phyloP scores from a whole-genome alignment of 805 yeast genomes.

The Jamesozyma hellenica region DNA sequence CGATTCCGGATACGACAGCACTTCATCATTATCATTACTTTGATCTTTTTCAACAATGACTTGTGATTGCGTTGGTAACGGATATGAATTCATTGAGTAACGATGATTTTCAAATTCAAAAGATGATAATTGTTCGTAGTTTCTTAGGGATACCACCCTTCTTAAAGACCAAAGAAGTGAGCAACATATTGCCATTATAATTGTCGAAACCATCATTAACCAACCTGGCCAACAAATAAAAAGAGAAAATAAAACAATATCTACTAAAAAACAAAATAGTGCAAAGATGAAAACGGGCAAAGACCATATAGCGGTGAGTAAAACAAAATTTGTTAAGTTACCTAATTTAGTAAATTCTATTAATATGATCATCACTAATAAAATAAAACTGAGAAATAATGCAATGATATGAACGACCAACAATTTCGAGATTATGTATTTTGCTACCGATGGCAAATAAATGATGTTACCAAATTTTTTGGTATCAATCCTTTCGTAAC shows the following conservation, averaged over 20 bases:
- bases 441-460: constrained; percentile 48
- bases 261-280: constrained; percentile 70
- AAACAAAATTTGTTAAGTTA: constrained; percentile 35
- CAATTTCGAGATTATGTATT: constrained; percentile 48
- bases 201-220: constrained; percentile 63
- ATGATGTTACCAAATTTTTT: constrained; percentile 32
- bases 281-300: constrained; percentile 60
- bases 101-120: too few relatives aligned
- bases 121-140: constrained; percentile 11
- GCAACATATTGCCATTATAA: constrained; percentile 52
- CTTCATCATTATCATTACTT: too few relatives aligned
- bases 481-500: constrained; percentile 17
- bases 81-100: too few relatives aligned
- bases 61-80: too few relatives aligned
- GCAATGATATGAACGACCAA: constrained; percentile 62
- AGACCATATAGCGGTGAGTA: constrained; percentile 47
- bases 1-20: too few relatives aligned
- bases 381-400: constrained; percentile 41
- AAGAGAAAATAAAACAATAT: constrained; percentile 67
- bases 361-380: constrained; percentile 33
- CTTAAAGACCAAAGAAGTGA: constrained; percentile 63
- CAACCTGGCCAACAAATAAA: constrained; percentile 77
- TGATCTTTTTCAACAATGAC: too few relatives aligned
- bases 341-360: constrained; percentile 32
- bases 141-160: constrained; percentile 40